Conservation (phyloP, 768 basidiomycete species). For the Peribolospora baueri region DNA sequence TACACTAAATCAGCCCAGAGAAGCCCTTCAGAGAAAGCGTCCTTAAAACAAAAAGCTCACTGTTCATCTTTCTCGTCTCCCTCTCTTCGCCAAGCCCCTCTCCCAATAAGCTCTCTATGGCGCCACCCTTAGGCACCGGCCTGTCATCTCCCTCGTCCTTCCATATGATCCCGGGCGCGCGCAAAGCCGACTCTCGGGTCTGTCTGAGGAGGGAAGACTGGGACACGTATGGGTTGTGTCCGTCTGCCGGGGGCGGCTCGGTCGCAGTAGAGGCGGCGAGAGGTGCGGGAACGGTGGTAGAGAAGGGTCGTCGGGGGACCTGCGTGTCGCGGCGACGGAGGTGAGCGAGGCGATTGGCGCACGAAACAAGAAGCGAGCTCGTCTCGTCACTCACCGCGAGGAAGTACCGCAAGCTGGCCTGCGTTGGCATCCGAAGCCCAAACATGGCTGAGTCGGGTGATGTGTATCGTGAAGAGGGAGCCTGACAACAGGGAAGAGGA, state of each 20-base stretch:
- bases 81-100: conserved; percentile 38
- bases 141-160: conserved; percentile 27
- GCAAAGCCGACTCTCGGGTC: conserved; percentile 45
- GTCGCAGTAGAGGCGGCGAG: conserved; percentile 18
- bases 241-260: conserved; percentile 53
- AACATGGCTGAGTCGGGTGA: too few relatives aligned
- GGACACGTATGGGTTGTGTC: conserved; percentile 47
- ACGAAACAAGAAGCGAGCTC: too few relatives aligned
- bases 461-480: too few relatives aligned
- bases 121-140: not conserved
- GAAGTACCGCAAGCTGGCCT: too few relatives aligned
- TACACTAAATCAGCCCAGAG: not conserved
- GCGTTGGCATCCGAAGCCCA: too few relatives aligned
- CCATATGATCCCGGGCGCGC: conserved; percentile 51
- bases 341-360: too few relatives aligned
- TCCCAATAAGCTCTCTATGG: conserved; percentile 19
- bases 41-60: not conserved
- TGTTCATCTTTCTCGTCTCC: conserved; percentile 82
- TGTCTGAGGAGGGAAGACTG: conserved; percentile 38
- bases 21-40: too few relatives aligned
- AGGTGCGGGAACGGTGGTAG: too few relatives aligned
- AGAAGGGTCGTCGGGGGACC: too few relatives aligned
- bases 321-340: too few relatives aligned
- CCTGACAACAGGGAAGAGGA: too few relatives aligned
- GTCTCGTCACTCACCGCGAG: too few relatives aligned